Base-by-base conservation (phyloP, 352 stramenopile species). In the Phytophthora rubi region DNA sequence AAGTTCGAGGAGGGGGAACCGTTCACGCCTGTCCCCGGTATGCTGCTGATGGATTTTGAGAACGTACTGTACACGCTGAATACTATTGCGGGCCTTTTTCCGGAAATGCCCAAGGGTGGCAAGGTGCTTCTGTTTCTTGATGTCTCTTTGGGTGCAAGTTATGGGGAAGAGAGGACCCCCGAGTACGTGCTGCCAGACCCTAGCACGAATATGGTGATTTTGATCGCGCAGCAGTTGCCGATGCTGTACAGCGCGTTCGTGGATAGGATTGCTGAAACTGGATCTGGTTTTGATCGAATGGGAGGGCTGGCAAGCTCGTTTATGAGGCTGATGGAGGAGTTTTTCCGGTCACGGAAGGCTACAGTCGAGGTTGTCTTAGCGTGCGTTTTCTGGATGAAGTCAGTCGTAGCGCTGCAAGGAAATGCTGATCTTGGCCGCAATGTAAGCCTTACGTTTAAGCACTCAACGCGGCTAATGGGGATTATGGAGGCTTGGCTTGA, bases 151-250 rank as follows among this genome's bases (percentile, higher is more conserved):
- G 62, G 51, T 28, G 51, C 63, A 30, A 44, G 53, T n/a, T 73
- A 73, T 39, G 48, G 48, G 0, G 66, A 73, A 56, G 54, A 76
- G 16, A 21, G 44, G 0, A 69, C 54, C 0, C 64, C 49, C 21
- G 26, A 62, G 23, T 71, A 74, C 18, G 60, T 75, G 12, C 21
- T 71, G n/a, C 61, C 71, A 2, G 61, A 71, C 15, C 51, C 49
- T 3, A 62, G 37, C 6, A 66, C 32, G 15, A 8, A 65, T 10
- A 53, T 62, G 44, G 47, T 68, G 3, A 30, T 68, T 18, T 56
- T 77, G 18, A 28, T 73, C 7, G 16, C 65, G 33, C 70, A 77
- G 53, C 70, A 69, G 10, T 63, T 74, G 13, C 61, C 61, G 4
- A 4, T 77, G 61, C 26, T 77, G 16, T 74, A 69, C 47, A 77